A percentile compares a stretch with the other conserved stretches of the same genome.
Evolutionary conservation across 441 rosid species (phyloP).

Genomic region (Adansonia rubrostipa): DNA sequence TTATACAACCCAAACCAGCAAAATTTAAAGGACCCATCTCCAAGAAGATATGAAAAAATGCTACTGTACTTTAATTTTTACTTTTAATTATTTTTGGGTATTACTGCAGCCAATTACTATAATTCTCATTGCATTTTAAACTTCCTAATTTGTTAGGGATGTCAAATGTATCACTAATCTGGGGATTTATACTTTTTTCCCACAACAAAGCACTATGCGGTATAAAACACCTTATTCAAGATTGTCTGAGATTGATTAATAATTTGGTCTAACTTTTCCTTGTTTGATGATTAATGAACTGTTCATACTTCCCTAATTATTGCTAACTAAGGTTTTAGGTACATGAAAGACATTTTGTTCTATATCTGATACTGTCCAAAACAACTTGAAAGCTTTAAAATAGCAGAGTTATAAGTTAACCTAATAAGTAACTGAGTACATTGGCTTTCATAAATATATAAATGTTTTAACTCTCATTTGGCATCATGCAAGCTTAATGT

Average conservation of each 20-base stretch:
- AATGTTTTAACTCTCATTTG: background rate
- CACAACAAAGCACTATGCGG: background rate
- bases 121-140: background rate
- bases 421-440: background rate
- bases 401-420: background rate
- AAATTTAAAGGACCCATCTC: no score
- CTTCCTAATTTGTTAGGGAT: background rate
- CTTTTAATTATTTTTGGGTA: background rate
- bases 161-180: background rate
- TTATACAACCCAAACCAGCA: no score
- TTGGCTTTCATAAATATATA: background rate
- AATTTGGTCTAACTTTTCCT: background rate
- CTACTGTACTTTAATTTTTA: no score
- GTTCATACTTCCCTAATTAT: background rate
- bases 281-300: background rate
- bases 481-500: background rate
- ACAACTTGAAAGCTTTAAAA: background rate
- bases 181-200: background rate
- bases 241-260: background rate
- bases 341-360: background rate
- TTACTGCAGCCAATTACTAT: background rate
- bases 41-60: no score
- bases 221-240: background rate
- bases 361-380: background rate
- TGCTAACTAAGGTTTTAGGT: background rate